A percentile compares a stretch with the other conserved stretches of the same genome.
Evolutionary conservation across 805 yeast species (phyloP).

Genomic region (Wickerhamomyces mucosus): DNA sequence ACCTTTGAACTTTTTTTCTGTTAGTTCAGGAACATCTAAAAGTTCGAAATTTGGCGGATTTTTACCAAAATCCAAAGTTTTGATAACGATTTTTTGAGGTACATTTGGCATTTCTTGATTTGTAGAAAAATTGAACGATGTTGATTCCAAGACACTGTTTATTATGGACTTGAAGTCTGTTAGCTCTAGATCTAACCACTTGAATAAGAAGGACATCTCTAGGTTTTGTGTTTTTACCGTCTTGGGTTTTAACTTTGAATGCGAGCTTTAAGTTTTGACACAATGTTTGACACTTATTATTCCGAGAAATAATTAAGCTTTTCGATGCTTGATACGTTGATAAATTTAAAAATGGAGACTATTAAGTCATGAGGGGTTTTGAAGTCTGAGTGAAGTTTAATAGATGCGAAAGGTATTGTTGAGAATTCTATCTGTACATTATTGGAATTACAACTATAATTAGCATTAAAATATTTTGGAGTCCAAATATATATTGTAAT

Average conservation of each 20-base stretch:
- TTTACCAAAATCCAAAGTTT: conserved; percentile 9
- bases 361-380: background rate
- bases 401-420: background rate
- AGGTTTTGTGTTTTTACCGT: background rate
- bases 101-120: conserved; percentile 8
- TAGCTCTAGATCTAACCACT: conserved; percentile 14
- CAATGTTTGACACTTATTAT: background rate
- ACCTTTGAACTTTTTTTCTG: conserved; percentile 14
- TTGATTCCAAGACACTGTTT: conserved; percentile 14
- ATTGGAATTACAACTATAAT: background rate
- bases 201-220: conserved; percentile 17
- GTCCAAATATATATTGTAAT: background rate
- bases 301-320: background rate
- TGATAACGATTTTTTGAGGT: conserved; percentile 14
- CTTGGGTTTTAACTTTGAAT: no score
- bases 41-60: conserved; percentile 14
- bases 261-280: no score
- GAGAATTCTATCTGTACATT: background rate
- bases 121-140: conserved; percentile 1
- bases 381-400: background rate
- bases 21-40: conserved; percentile 15
- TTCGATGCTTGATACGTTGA: background rate
- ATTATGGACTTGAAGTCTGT: conserved; percentile 15
- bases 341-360: background rate
- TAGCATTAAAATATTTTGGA: no score